These are phyloP conservation scores for Fusarium azukiicola DNA, from an alignment of 2,329 filamentous ascomycete species.

Conservation along the genomic window DNA sequence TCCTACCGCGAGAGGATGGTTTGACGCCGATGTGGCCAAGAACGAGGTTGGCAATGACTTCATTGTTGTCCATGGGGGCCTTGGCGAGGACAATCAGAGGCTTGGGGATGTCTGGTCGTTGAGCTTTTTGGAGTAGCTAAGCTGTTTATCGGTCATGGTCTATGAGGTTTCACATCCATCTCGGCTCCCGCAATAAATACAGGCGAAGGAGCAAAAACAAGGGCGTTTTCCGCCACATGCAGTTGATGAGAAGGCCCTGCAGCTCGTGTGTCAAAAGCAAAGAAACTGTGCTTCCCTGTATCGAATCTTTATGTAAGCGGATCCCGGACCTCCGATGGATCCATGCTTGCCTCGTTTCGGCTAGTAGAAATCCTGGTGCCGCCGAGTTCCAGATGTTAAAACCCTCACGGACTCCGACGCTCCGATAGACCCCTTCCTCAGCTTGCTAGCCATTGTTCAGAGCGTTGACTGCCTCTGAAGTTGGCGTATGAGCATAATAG, in stretches of 20 bases:
- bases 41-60: conserved; percentile 35
- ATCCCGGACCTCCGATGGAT: neutral
- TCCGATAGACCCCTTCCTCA: neutral
- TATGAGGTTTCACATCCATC: neutral
- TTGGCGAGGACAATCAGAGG: conserved; percentile 61
- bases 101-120: conserved; percentile 62
- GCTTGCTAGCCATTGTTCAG: neutral
- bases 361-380: neutral
- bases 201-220: neutral
- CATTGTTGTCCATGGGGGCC: conserved; percentile 64
- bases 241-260: neutral
- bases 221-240: neutral
- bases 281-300: neutral
- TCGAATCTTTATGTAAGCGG: neutral
- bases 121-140: conserved; percentile 27
- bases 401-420: conserved; percentile 4
- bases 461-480: neutral
- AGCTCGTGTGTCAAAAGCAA: neutral
- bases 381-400: neutral
- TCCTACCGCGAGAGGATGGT: conserved; percentile 64
- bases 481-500: neutral
- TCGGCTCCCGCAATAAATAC: neutral
- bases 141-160: neutral
- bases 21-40: conserved; percentile 60
- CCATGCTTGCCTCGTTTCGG: neutral